Conservation (phyloP, 768 basidiomycete genomes). For the Suillus fuscotomentosus region DNA sequence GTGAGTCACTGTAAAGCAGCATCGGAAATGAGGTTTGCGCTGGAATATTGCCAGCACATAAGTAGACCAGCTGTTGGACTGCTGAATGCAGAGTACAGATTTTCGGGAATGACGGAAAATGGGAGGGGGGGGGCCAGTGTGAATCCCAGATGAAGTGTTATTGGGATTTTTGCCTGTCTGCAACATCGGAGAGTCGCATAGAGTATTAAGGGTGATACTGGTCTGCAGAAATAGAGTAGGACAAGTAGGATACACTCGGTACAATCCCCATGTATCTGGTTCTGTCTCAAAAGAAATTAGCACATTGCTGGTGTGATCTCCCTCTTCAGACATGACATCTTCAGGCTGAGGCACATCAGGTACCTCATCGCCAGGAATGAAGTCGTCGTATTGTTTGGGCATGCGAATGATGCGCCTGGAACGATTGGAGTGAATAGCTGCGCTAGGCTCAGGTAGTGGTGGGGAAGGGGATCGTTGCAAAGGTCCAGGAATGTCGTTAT, state of each 20-base stretch:
- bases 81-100: background rate
- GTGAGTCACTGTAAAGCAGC: constrained; percentile 25
- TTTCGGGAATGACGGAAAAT: background rate
- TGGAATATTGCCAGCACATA: constrained; percentile 31
- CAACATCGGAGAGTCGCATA: background rate
- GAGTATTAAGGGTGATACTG: background rate
- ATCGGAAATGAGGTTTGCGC: constrained; percentile 27
- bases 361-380: background rate
- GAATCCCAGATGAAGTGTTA: background rate
- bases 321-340: background rate
- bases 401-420: background rate
- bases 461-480: too few relatives aligned
- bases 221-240: background rate
- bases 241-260: constrained; percentile 4
- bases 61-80: constrained; percentile 9
- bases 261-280: constrained; percentile 5
- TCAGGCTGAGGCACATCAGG: background rate
- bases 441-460: too few relatives aligned
- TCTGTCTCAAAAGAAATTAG: background rate
- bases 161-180: background rate
- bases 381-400: constrained; percentile 1
- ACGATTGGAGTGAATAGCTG: background rate
- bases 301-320: background rate
- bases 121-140: background rate
- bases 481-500: background rate